Evolutionary conservation across 2,329 filamentous ascomycete species (phyloP).

Genomic region (Fusarium pilosicola): DNA sequence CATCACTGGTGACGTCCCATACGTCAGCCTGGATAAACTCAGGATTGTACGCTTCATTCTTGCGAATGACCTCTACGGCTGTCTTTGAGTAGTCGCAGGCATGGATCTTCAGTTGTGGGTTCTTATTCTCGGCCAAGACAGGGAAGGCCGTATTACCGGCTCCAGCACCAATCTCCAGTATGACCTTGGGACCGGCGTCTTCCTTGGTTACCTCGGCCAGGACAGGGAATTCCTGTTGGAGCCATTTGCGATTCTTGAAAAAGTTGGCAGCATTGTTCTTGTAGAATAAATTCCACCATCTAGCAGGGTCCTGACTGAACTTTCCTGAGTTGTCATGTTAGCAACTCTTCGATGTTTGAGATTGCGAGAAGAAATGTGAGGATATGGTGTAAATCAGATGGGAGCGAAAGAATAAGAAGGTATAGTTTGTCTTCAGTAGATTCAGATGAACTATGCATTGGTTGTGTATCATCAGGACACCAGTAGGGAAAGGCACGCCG

Average conservation of each 20-base stretch:
- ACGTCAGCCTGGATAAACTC: constrained; percentile 86
- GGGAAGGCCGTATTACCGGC: constrained; percentile 98
- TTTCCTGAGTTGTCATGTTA: constrained; percentile 66
- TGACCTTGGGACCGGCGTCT: constrained; percentile 73
- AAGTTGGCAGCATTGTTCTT: constrained; percentile 98
- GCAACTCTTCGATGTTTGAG: constrained; percentile 40
- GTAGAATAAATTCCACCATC: constrained; percentile 99
- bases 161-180: constrained; percentile 93
- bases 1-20: constrained; percentile 84
- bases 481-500: constrained; percentile 27
- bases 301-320: constrained; percentile 90
- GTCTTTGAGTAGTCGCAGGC: constrained; percentile 97
- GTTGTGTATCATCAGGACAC: constrained; percentile 67
- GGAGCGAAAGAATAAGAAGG: constrained; percentile 75
- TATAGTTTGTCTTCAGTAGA: constrained; percentile 69
- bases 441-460: constrained; percentile 79
- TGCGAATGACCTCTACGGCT: constrained; percentile 91
- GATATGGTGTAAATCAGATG: constrained; percentile 64
- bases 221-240: constrained; percentile 94
- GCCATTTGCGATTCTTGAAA: constrained; percentile 98
- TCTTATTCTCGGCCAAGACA: constrained; percentile 84
- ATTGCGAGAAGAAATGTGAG: constrained; percentile 28
- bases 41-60: constrained; percentile 78
- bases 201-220: constrained; percentile 78
- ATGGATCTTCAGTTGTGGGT: constrained; percentile 83